These are phyloP conservation scores for Kwoniella newhampshirensis DNA, from an alignment of 768 basidiomycete genomes.

Conservation along the genomic window DNA sequence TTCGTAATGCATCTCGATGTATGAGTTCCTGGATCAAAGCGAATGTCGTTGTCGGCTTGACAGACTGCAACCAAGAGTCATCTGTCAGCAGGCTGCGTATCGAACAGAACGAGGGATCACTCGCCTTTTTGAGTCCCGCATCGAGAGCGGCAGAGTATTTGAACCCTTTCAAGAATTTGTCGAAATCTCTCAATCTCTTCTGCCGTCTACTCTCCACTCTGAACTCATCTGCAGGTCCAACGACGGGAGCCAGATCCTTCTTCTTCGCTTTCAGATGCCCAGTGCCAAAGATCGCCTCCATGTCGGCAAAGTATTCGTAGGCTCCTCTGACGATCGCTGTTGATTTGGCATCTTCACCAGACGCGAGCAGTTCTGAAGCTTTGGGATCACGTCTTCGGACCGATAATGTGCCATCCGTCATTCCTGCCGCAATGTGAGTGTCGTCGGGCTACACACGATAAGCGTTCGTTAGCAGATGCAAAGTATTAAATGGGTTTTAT, in stretches of 20 bases:
- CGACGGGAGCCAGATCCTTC: conserved; percentile 58
- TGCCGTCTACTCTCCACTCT: conserved; percentile 70
- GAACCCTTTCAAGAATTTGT: conserved; percentile 83
- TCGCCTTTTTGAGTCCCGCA: conserved; percentile 79
- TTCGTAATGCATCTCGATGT: conserved; percentile 81
- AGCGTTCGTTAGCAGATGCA: not conserved
- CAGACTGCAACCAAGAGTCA: conserved; percentile 59
- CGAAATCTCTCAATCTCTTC: conserved; percentile 78
- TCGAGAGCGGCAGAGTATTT: conserved; percentile 93
- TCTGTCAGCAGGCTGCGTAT: too few relatives aligned
- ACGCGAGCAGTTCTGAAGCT: conserved; percentile 58
- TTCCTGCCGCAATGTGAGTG: conserved; percentile 93
- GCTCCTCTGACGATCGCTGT: conserved; percentile 57
- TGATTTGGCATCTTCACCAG: conserved; percentile 49
- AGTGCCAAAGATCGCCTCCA: conserved; percentile 62
- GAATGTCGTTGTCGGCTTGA: conserved; percentile 80
- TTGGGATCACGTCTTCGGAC: conserved; percentile 83
- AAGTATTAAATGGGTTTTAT: not conserved
- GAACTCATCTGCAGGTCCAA: conserved; percentile 69
- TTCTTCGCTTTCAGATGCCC: conserved; percentile 56
- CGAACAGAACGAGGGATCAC: conserved; percentile 28
- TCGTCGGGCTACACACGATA: conserved; percentile 73
- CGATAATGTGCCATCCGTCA: conserved; percentile 98
- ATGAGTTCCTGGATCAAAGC: conserved; percentile 89
- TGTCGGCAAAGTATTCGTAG: conserved; percentile 66